These are phyloP conservation scores for Kluyveromyces wickerhamii DNA, from an alignment of 805 yeast genomes.

Conservation along the genomic window DNA sequence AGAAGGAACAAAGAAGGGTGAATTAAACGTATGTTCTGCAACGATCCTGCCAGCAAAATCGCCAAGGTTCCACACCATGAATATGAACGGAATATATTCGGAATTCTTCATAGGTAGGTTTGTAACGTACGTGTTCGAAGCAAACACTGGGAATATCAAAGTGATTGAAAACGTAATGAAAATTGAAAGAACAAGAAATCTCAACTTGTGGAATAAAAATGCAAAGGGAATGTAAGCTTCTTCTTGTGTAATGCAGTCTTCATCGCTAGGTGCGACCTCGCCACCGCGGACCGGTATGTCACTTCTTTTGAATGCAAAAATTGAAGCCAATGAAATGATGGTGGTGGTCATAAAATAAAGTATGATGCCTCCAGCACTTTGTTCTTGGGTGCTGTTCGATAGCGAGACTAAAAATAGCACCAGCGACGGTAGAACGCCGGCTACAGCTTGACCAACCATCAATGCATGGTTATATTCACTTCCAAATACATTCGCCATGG, in stretches of 20 bases:
- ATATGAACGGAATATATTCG: constrained; percentile 67
- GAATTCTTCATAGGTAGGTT: constrained; percentile 24
- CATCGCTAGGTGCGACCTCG: constrained; percentile 1
- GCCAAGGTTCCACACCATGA: constrained; percentile 82
- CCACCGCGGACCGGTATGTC: constrained; percentile 15
- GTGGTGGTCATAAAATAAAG: constrained; percentile 33
- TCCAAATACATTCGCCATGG: constrained; percentile 71
- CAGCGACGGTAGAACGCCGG: constrained; percentile 86
- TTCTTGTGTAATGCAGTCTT: constrained; percentile 16
- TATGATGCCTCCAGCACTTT: constrained; percentile 18
- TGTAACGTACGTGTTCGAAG: constrained; percentile 53
- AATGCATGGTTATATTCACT: constrained; percentile 77
- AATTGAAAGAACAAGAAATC: constrained; percentile 58
- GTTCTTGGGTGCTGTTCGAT: constrained; percentile 37
- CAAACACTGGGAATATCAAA: constrained; percentile 80
- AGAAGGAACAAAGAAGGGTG: constrained; percentile 15
- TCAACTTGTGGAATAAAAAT: constrained; percentile 53
- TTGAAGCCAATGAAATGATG: constrained; percentile 20
- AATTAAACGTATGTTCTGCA: constrained; percentile 40
- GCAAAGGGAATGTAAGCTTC: constrained; percentile 47
- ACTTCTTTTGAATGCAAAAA: constrained; percentile 19
- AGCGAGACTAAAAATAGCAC: constrained; percentile 41
- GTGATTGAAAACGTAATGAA: constrained; percentile 69
- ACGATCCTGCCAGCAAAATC: constrained; percentile 69
- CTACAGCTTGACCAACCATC: constrained; percentile 91